Percentiles rank a stretch among this genome's conserved stretches.
Conservation (phyloP, 306 rosid genomes). For the Lablab purpureus region DNA sequence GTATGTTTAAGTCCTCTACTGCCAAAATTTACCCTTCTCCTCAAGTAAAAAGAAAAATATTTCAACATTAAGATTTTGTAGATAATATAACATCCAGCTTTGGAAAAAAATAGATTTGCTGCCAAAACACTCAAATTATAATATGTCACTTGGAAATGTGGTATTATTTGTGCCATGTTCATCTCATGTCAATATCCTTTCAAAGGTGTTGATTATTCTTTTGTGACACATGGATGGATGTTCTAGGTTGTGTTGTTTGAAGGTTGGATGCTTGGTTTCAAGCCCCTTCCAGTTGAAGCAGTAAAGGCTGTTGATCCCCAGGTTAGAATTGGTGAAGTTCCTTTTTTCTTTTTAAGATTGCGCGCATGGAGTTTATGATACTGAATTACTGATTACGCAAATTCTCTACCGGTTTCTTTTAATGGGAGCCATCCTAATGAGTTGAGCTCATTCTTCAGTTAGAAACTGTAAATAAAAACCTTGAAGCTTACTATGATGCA, state of each 20-base stretch:
- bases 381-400: neutral
- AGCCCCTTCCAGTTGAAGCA: constrained; percentile 72
- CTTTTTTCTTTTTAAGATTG: constrained; percentile 6
- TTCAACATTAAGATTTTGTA: neutral
- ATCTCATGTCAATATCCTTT: constrained; percentile 24
- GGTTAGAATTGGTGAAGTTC: constrained; percentile 54
- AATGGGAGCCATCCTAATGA: constrained; percentile 24
- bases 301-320: constrained; percentile 83
- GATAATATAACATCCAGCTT: constrained; percentile 1
- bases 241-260: constrained; percentile 83
- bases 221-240: constrained; percentile 44
- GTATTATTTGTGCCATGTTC: neutral
- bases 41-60: neutral
- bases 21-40: neutral
- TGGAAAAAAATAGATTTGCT: neutral
- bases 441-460: constrained; percentile 57
- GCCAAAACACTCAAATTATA: neutral
- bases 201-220: constrained; percentile 16
- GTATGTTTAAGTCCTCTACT: neutral
- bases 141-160: neutral
- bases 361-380: neutral
- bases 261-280: constrained; percentile 99
- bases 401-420: constrained; percentile 18
- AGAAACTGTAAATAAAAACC: constrained; percentile 76
- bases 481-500: constrained; percentile 83